phyloP scores from a whole-genome alignment of 257 asterid genomes.

The Echium plantagineum region DNA sequence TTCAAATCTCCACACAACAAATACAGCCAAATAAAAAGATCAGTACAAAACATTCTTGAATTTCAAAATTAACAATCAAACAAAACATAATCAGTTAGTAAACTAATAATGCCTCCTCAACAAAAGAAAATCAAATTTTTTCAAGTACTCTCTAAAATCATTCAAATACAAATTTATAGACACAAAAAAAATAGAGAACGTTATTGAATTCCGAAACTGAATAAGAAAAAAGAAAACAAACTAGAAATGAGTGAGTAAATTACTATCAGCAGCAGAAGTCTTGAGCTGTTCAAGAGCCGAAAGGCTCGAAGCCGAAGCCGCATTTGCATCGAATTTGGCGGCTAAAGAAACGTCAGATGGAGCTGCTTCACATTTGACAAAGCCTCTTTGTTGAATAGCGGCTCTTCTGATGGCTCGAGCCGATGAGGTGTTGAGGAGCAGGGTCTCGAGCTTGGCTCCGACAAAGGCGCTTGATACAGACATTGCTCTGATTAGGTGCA shows the following conservation, averaged over 20 bases:
- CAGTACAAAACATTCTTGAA: too few species aligned
- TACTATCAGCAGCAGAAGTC: conserved; percentile 77
- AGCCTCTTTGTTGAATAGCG: conserved; percentile 9
- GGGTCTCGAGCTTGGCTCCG: conserved; percentile 66
- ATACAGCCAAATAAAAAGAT: too few species aligned
- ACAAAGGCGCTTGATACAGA: conserved; percentile 62
- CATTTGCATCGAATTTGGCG: conserved; percentile 30
- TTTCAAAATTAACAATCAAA: too few species aligned
- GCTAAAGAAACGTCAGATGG: conserved; percentile 16
- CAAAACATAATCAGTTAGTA: too few species aligned
- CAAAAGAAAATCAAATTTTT: neutral
- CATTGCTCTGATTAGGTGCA: conserved; percentile 21
- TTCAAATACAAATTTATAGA: neutral
- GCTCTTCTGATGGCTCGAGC: conserved; percentile 38
- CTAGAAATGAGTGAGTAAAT: conserved; percentile 1
- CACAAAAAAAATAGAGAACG: neutral
- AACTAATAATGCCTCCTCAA: too few species aligned
- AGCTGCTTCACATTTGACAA: conserved; percentile 37
- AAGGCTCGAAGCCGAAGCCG: conserved; percentile 61
- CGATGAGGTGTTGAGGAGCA: conserved; percentile 31
- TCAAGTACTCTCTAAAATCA: neutral
- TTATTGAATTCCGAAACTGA: neutral
- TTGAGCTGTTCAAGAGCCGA: conserved; percentile 83
- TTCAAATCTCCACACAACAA: too few species aligned
- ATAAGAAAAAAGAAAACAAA: neutral